Evolutionary conservation across 192 early-diverging fungal species (phyloP).

Genomic region (Chytriomyces sp.): DNA sequence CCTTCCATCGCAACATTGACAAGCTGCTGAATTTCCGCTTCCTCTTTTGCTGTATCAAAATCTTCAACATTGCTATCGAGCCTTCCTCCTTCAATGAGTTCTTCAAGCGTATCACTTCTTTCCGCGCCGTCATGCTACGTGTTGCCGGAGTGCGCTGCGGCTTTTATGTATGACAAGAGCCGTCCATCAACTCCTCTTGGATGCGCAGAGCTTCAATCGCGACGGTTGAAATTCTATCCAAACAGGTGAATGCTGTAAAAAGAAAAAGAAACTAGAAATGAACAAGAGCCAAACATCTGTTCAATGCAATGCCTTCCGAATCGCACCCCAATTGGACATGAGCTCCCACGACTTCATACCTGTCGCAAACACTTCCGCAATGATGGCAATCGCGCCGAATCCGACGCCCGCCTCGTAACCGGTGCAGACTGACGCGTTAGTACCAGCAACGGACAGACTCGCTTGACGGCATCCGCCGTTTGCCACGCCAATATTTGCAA

Average conservation of each 20-base stretch:
- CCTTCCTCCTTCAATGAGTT: too few relatives aligned
- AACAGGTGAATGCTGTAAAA: too few relatives aligned
- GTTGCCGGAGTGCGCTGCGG: not conserved
- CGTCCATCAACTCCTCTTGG: too few relatives aligned
- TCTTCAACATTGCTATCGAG: too few relatives aligned
- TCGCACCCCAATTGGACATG: constrained; percentile 2
- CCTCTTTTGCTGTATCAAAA: constrained; percentile 29
- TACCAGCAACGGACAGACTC: not conserved
- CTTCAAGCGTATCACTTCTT: not conserved
- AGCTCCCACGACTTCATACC: constrained; percentile 26
- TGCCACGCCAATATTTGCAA: constrained; percentile 14
- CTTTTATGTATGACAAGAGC: too few relatives aligned
- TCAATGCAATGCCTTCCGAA: constrained; percentile 16
- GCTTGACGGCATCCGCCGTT: constrained; percentile 13
- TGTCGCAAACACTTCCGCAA: constrained; percentile 4
- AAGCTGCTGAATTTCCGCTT: constrained; percentile 27
- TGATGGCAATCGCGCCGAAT: constrained; percentile 16
- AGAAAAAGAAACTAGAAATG: too few relatives aligned
- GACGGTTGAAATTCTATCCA: not conserved
- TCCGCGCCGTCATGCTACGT: not conserved
- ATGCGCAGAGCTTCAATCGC: not conserved
- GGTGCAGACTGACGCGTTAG: constrained; percentile 6
- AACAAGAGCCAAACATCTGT: too few relatives aligned
- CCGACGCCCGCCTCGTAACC: constrained; percentile 16
- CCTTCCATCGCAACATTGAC: constrained; percentile 38